These are phyloP conservation scores for Solanum acaule DNA, from an alignment of 257 asterid species.

Conservation along the genomic window DNA sequence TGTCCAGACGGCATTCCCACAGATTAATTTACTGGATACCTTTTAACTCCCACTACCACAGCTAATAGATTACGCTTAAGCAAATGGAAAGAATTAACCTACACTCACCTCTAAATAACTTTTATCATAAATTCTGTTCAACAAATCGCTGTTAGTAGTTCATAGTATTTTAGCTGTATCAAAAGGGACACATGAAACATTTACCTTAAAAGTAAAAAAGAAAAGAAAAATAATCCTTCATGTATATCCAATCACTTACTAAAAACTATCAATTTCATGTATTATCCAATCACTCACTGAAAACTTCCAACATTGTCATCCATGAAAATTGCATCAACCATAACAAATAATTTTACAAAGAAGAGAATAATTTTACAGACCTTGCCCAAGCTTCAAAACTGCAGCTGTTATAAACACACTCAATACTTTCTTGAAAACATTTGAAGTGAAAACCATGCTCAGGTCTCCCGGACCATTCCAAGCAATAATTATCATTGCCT, in stretches of 20 bases:
- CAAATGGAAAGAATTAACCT: neutral
- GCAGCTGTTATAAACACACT: slow-evolving; percentile 98
- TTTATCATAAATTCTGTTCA: neutral
- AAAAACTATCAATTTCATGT: neutral
- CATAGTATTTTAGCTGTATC: neutral
- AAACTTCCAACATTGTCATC: neutral
- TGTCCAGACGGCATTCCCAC: neutral
- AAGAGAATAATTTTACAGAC: slow-evolving; percentile 23
- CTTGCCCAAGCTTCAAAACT: slow-evolving; percentile 93
- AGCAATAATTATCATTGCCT: slow-evolving; percentile 98
- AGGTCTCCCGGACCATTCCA: slow-evolving; percentile 83
- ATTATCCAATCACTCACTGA: neutral
- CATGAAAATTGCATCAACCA: neutral
- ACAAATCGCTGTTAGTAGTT: neutral
- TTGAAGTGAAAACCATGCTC: slow-evolving; percentile 44
- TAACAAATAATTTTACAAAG: neutral
- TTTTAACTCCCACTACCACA: neutral
- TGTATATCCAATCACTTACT: neutral
- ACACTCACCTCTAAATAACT: neutral
- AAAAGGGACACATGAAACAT: neutral
- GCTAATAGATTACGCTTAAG: neutral
- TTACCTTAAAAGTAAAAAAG: neutral
- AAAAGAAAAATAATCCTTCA: neutral
- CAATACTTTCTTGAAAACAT: slow-evolving; percentile 78
- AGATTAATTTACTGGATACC: neutral